phyloP scores from a whole-genome alignment of 345 rosid genomes.

The Sapria himalayana region DNA sequence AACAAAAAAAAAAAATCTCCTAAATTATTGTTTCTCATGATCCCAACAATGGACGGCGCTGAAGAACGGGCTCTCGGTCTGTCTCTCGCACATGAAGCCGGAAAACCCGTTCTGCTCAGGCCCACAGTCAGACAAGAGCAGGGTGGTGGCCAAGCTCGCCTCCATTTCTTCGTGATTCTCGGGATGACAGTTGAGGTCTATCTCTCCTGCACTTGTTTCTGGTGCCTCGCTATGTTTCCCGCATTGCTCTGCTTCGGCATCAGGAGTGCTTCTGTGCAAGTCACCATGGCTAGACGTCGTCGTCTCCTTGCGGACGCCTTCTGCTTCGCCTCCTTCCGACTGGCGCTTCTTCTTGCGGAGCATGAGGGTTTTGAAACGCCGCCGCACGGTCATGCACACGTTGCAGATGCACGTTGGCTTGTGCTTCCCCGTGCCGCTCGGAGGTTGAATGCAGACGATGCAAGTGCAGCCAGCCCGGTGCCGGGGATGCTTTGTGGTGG shows the following conservation, averaged over 20 bases:
- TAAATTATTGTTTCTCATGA: no score
- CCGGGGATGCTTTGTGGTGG: constrained; percentile 88
- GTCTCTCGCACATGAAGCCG: constrained; percentile 12
- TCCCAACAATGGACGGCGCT: no score
- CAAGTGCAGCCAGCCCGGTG: constrained; percentile 87
- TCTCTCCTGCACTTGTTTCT: constrained; percentile 22
- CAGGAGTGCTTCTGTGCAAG: constrained; percentile 8
- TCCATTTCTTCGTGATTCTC: constrained; percentile 20
- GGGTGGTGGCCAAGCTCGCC: constrained; percentile 4
- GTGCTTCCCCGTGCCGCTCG: constrained; percentile 91
- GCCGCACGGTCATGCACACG: constrained; percentile 85
- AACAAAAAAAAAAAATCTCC: no score
- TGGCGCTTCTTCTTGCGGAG: constrained; percentile 69
- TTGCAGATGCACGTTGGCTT: constrained; percentile 53
- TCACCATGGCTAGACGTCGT: constrained; percentile 5
- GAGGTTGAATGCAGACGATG: constrained; percentile 96
- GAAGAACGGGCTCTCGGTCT: no score
- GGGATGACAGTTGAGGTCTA: constrained; percentile 41
- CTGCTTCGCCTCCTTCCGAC: constrained; percentile 39
- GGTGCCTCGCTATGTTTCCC: constrained; percentile 15
- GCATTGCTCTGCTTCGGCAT: constrained; percentile 16
- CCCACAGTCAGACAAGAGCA: constrained; percentile 9
- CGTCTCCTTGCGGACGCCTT: constrained; percentile 16
- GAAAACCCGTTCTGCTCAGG: constrained; percentile 12
- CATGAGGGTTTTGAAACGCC: constrained; percentile 84